A percentile compares a stretch with the other conserved stretches of the same genome.
Evolutionary conservation across 2,329 filamentous ascomycete genomes (phyloP).

Genomic region (Fusarium brachygibbosum): DNA sequence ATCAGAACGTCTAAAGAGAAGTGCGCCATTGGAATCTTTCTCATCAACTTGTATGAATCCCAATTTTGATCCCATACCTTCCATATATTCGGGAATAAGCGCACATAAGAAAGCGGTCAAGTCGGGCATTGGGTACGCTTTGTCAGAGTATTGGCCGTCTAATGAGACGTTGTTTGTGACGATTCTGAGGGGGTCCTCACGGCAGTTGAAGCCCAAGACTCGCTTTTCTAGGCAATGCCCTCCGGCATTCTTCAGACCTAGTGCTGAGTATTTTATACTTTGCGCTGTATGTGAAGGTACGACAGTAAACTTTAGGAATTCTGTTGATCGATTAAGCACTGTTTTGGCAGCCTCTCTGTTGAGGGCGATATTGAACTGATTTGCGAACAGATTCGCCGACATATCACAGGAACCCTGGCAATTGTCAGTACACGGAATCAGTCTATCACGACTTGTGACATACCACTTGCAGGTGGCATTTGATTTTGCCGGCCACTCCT

Average conservation of each 20-base stretch:
- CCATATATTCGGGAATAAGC: constrained; percentile 25
- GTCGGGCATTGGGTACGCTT: constrained; percentile 40
- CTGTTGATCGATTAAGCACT: constrained; percentile 29
- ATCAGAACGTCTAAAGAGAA: constrained; percentile 32
- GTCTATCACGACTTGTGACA: neutral
- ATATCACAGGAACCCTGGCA: constrained; percentile 42
- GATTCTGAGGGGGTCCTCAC: constrained; percentile 38
- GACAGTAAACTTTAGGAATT: constrained; percentile 38
- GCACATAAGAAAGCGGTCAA: constrained; percentile 38
- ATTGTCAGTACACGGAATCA: neutral
- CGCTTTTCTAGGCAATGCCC: constrained; percentile 36
- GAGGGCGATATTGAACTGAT: constrained; percentile 45
- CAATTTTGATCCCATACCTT: constrained; percentile 6
- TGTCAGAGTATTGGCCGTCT: constrained; percentile 32
- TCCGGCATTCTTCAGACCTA: constrained; percentile 31
- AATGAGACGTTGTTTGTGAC: constrained; percentile 37
- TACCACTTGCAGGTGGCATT: constrained; percentile 44
- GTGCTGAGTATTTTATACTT: constrained; percentile 39
- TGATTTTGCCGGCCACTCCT: constrained; percentile 36
- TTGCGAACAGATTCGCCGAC: constrained; percentile 42
- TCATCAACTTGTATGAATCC: constrained; percentile 25
- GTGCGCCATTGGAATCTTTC: constrained; percentile 26
- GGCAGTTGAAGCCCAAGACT: constrained; percentile 46
- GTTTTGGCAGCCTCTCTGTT: constrained; percentile 35
- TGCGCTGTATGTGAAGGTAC: constrained; percentile 47